Conservation (phyloP, 2,329 filamentous ascomycete species). For the Myriosclerotinia curreyana region DNA sequence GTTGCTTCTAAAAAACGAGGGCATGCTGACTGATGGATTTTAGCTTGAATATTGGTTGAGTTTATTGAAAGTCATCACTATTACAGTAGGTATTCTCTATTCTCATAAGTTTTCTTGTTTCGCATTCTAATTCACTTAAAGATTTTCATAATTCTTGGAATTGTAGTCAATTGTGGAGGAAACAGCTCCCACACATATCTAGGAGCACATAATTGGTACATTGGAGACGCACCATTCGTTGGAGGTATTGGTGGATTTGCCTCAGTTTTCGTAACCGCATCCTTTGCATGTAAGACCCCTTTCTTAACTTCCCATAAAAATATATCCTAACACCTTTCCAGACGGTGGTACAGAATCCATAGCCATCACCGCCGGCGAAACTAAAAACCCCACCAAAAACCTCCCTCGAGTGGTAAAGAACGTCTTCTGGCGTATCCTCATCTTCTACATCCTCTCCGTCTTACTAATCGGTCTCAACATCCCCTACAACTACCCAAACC, state of each 20-base stretch:
- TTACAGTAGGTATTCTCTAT: slow-evolving; percentile 42
- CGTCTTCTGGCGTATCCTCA: slow-evolving; percentile 56
- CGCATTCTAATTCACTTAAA: slow-evolving; percentile 27
- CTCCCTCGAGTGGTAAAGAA: slow-evolving; percentile 63
- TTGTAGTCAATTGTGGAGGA: slow-evolving; percentile 57
- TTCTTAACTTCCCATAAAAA: neutral
- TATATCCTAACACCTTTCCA: slow-evolving; percentile 26
- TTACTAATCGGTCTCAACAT: slow-evolving; percentile 57
- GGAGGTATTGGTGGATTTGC: slow-evolving; percentile 64
- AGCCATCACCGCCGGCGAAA: slow-evolving; percentile 64
- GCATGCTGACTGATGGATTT: neutral
- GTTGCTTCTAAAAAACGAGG: neutral
- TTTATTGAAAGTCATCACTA: slow-evolving; percentile 52
- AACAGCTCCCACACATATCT: slow-evolving; percentile 54
- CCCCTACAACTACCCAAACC: slow-evolving; percentile 51
- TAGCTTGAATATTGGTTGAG: slow-evolving; percentile 56
- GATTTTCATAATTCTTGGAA: slow-evolving; percentile 62
- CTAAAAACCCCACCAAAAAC: slow-evolving; percentile 58
- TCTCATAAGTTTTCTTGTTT: neutral
- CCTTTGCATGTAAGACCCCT: slow-evolving; percentile 55
- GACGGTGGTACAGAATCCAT: slow-evolving; percentile 61
- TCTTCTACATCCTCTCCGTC: slow-evolving; percentile 51
- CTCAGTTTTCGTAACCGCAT: slow-evolving; percentile 59
- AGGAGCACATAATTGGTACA: slow-evolving; percentile 56
- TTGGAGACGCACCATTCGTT: slow-evolving; percentile 61